A percentile compares a stretch with the other conserved stretches of the same genome.
Evolutionary conservation across 164 flowering plant species (phyloP).

Genomic region (Litsea cubeba): DNA sequence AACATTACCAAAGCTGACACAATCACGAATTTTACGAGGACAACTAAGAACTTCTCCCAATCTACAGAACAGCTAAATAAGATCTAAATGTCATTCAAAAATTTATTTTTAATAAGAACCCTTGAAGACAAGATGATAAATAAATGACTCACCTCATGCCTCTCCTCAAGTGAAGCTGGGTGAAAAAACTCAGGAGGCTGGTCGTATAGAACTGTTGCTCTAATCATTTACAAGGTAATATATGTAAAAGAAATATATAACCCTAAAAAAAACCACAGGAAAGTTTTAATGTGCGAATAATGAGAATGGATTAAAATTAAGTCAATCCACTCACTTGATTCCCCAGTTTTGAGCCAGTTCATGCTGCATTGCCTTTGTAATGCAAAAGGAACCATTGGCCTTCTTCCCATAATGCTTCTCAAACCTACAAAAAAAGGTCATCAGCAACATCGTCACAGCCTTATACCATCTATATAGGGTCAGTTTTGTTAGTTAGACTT

Average conservation of each 20-base stretch:
- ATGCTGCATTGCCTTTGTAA: constrained; percentile 94
- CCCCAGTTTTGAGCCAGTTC: constrained; percentile 96
- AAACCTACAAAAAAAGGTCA: constrained; percentile 37
- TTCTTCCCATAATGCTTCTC: constrained; percentile 80
- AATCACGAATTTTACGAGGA: constrained; percentile 50
- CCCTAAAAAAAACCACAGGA: neutral
- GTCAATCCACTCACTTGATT: constrained; percentile 53
- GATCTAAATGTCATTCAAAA: constrained; percentile 7
- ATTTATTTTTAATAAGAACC: neutral
- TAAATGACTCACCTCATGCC: constrained; percentile 57
- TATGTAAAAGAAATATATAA: constrained; percentile 2
- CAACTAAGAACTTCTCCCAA: constrained; percentile 37
- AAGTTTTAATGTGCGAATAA: neutral
- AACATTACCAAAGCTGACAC: constrained; percentile 59
- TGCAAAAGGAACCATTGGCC: constrained; percentile 87
- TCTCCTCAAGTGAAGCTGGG: constrained; percentile 70
- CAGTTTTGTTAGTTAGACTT: no score
- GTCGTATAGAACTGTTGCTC: constrained; percentile 90
- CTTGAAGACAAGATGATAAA: neutral
- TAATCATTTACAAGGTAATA: constrained; percentile 20
- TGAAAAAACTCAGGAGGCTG: constrained; percentile 95
- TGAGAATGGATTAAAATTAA: constrained; percentile 4
- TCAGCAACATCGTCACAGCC: no score
- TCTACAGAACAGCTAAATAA: constrained; percentile 73
- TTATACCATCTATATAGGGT: no score